Conservation (phyloP, 2,329 filamentous ascomycete species). For the Graphium sp. region DNA sequence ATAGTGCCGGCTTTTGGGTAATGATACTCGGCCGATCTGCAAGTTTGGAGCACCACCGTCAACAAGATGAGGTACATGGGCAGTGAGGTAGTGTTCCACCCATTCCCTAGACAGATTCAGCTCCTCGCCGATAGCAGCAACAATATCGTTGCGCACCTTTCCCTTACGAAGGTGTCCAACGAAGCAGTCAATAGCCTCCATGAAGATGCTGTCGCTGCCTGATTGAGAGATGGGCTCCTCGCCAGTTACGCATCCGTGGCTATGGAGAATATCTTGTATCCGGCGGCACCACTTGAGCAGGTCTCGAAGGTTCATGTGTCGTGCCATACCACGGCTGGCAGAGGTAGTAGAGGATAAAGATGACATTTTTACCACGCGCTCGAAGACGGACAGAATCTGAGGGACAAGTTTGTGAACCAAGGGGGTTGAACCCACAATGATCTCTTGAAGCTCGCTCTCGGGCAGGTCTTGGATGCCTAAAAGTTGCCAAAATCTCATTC, state of each 20-base stretch:
- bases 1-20: slow-evolving; percentile 38
- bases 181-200: slow-evolving; percentile 89
- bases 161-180: slow-evolving; percentile 60
- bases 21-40: slow-evolving; percentile 46
- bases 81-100: slow-evolving; percentile 58
- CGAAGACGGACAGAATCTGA: slow-evolving; percentile 42
- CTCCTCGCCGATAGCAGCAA: slow-evolving; percentile 62
- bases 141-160: slow-evolving; percentile 39
- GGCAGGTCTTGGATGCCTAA: slow-evolving; percentile 53
- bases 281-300: slow-evolving; percentile 84
- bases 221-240: slow-evolving; percentile 49
- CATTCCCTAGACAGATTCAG: slow-evolving; percentile 75
- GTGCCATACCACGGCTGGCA: slow-evolving; percentile 28
- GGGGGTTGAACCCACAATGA: slow-evolving; percentile 57
- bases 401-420: slow-evolving; percentile 45
- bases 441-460: slow-evolving; percentile 53
- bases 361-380: slow-evolving; percentile 27
- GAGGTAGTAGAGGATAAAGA: slow-evolving; percentile 9
- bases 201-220: slow-evolving; percentile 58
- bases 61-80: slow-evolving; percentile 55
- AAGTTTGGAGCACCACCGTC: slow-evolving; percentile 37
- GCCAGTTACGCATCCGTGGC: slow-evolving; percentile 44
- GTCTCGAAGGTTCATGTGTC: slow-evolving; percentile 55
- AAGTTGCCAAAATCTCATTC: slow-evolving; percentile 70
- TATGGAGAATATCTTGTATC: slow-evolving; percentile 46